These are phyloP conservation scores for Vishniacozyma victoriae DNA, from an alignment of 768 basidiomycete genomes.

Conservation along the genomic window DNA sequence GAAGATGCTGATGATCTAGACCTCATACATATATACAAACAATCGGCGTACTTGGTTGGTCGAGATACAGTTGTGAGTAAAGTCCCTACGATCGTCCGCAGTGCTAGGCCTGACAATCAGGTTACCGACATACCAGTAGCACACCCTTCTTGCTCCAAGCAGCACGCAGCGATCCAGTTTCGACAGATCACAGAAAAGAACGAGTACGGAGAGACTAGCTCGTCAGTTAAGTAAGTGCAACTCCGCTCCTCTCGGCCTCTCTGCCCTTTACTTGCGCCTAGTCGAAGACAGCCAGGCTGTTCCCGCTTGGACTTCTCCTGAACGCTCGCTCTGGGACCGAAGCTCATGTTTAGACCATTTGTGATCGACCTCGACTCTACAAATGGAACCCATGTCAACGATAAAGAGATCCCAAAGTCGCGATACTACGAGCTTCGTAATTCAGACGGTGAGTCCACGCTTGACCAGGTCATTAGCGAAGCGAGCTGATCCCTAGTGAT, in stretches of 20 bases:
- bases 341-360: slow-evolving; percentile 62
- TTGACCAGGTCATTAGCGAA: background rate
- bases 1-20: slow-evolving; percentile 53
- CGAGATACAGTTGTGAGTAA: slow-evolving; percentile 72
- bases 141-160: slow-evolving; percentile 96
- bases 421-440: slow-evolving; percentile 49
- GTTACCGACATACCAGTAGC: slow-evolving; percentile 69
- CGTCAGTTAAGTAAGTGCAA: slow-evolving; percentile 69
- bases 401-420: slow-evolving; percentile 71
- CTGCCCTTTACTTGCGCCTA: background rate
- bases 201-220: slow-evolving; percentile 73
- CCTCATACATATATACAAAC: slow-evolving; percentile 81
- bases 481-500: slow-evolving; percentile 35
- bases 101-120: slow-evolving; percentile 21
- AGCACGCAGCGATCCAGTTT: slow-evolving; percentile 96
- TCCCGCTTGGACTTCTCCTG: background rate
- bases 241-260: no score
- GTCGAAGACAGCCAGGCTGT: background rate
- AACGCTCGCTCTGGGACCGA: background rate
- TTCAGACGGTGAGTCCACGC: slow-evolving; percentile 28
- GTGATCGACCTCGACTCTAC: slow-evolving; percentile 98
- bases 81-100: background rate
- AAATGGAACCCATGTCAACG: slow-evolving; percentile 89
- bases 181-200: slow-evolving; percentile 80
- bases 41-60: slow-evolving; percentile 90